These are phyloP conservation scores for Cutaneotrichosporon cutaneum DNA, from an alignment of 1,284 basidiomycete species.

Conservation along the genomic window DNA sequence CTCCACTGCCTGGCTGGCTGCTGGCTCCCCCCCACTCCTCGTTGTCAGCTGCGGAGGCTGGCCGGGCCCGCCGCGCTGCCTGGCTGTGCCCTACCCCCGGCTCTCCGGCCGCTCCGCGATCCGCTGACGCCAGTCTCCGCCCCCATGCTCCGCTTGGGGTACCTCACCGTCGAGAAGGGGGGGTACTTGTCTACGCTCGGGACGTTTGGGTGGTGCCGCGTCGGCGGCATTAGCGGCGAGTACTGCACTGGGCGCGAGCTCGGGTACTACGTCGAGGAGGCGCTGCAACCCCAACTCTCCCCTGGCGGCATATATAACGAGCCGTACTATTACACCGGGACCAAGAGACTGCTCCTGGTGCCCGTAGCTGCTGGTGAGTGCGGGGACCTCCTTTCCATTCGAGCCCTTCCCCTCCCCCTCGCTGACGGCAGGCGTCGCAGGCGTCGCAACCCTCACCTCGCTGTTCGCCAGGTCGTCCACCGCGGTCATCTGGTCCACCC, in stretches of 20 bases:
- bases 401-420: neutral
- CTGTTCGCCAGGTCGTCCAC: neutral
- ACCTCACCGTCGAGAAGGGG: neutral
- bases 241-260: neutral
- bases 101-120: no score
- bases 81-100: no score
- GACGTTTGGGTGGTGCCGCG: conserved; percentile 3
- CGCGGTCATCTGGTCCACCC: neutral
- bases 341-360: neutral
- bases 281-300: no score
- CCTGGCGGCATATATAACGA: no score
- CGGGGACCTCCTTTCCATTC: neutral
- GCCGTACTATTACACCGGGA: neutral
- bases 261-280: neutral
- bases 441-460: conserved; percentile 1
- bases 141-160: neutral
- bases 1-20: neutral
- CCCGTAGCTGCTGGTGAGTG: neutral
- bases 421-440: neutral
- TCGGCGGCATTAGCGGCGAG: neutral
- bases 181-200: neutral
- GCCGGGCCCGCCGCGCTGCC: no score
- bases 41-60: no score
- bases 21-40: no score
- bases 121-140: conserved; percentile 3